phyloP scores from a whole-genome alignment of 345 rosid species.

The Aethionema arabicum region DNA sequence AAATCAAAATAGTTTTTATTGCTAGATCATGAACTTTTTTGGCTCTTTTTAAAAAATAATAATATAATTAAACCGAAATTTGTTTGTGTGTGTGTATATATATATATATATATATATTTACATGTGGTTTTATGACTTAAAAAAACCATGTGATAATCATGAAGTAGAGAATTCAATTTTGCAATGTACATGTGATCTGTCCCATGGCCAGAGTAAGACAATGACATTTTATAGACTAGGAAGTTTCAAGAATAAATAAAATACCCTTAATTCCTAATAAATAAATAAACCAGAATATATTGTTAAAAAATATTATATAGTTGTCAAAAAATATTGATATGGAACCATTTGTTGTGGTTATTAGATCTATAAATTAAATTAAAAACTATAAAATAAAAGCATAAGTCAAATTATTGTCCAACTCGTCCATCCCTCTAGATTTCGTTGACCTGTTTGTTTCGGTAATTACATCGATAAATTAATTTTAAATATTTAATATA shows the following conservation, averaged over 20 bases:
- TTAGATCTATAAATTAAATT: too few relatives aligned
- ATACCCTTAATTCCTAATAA: neutral
- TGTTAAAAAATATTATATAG: neutral
- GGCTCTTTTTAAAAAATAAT: too few relatives aligned
- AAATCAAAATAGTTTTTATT: too few relatives aligned
- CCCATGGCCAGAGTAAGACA: constrained; percentile 3
- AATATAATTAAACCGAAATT: neutral
- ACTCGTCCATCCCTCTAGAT: constrained; percentile 18
- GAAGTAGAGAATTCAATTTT: constrained; percentile 8
- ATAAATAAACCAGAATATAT: too few relatives aligned
- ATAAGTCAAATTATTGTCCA: neutral
- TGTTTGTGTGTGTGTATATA: constrained; percentile 13
- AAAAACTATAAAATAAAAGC: neutral
- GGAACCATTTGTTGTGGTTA: neutral
- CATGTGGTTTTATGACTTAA: constrained; percentile 6
- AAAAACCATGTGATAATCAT: constrained; percentile 26
- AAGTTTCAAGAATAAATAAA: constrained; percentile 1
- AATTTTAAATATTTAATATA: neutral
- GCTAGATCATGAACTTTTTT: too few relatives aligned
- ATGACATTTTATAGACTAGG: constrained; percentile 7
- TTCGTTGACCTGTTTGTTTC: constrained; percentile 1
- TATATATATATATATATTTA: neutral
- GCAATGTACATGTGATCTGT: constrained; percentile 14
- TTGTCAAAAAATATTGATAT: neutral
- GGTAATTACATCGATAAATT: neutral